A percentile compares a stretch with the other conserved stretches of the same genome.
These are phyloP conservation scores for Podila minutissima DNA, from an alignment of 192 early-diverging fungal genomes.

Conservation along the genomic window DNA sequence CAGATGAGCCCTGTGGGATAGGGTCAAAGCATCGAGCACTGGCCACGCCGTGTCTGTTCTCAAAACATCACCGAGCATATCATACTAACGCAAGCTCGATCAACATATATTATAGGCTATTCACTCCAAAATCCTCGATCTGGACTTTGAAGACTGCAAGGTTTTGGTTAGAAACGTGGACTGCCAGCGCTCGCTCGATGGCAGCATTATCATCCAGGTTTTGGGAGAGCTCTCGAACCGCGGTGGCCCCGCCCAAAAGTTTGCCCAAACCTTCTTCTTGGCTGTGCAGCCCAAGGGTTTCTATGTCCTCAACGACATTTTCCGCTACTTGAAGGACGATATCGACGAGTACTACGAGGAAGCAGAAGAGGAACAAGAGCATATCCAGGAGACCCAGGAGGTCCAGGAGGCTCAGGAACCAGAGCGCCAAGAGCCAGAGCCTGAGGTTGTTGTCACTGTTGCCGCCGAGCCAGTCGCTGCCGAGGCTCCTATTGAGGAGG, in stretches of 20 bases:
- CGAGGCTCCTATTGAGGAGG: conserved; percentile 18
- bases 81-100: no score
- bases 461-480: not conserved
- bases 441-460: not conserved
- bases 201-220: conserved; percentile 90
- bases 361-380: conserved; percentile 5
- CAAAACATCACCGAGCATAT: no score
- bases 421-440: not conserved
- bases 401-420: not conserved
- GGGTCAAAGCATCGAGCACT: no score
- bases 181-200: conserved; percentile 73
- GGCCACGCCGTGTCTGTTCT: no score
- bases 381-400: not conserved
- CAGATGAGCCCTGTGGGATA: no score
- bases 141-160: conserved; percentile 87
- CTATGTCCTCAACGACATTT: conserved; percentile 94
- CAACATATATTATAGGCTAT: conserved; percentile 74
- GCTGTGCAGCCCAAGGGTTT: conserved; percentile 90
- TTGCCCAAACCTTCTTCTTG: conserved; percentile 92
- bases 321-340: conserved; percentile 93
- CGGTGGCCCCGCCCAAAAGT: conserved; percentile 80
- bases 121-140: conserved; percentile 70
- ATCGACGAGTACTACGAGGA: conserved; percentile 9
- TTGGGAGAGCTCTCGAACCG: conserved; percentile 92
- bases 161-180: conserved; percentile 92